Evolutionary conservation across 2,329 filamentous ascomycete species (phyloP).

Genomic region (Fusarium subglutinans): DNA sequence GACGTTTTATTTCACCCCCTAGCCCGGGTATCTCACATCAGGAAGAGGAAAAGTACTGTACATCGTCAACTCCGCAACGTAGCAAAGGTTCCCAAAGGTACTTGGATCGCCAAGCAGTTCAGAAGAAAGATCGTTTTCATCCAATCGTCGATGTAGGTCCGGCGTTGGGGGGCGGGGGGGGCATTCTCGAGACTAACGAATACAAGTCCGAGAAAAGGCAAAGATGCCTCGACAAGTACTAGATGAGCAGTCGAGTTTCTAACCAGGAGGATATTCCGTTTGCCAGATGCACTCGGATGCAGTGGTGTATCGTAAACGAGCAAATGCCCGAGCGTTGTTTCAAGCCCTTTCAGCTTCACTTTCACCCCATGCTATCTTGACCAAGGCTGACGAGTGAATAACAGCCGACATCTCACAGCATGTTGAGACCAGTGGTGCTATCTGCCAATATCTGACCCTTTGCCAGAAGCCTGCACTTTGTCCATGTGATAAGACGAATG

Average conservation of each 20-base stretch:
- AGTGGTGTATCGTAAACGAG: slow-evolving; percentile 19
- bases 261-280: slow-evolving; percentile 16
- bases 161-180: not conserved
- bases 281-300: slow-evolving; percentile 10
- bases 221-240: slow-evolving; percentile 13
- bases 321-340: slow-evolving; percentile 1
- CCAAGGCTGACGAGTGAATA: slow-evolving; percentile 33
- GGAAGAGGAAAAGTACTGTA: slow-evolving; percentile 37
- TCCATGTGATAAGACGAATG: slow-evolving; percentile 40
- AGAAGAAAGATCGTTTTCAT: slow-evolving; percentile 7
- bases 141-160: slow-evolving; percentile 13
- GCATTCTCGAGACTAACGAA: slow-evolving; percentile 2
- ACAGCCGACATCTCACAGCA: not conserved
- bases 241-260: slow-evolving; percentile 6
- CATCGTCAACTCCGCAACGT: slow-evolving; percentile 19
- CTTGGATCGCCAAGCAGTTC: slow-evolving; percentile 11
- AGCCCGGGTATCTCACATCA: slow-evolving; percentile 16
- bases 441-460: not conserved
- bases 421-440: not conserved
- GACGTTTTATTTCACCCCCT: too few relatives aligned
- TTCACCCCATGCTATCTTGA: slow-evolving; percentile 19
- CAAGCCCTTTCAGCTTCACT: not conserved
- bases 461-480: not conserved
- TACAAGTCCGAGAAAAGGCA: slow-evolving; percentile 13
- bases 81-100: slow-evolving; percentile 33